Evolutionary conservation across 2,329 filamentous ascomycete genomes (phyloP).

Genomic region (Aspergillus pseudoterreus): DNA sequence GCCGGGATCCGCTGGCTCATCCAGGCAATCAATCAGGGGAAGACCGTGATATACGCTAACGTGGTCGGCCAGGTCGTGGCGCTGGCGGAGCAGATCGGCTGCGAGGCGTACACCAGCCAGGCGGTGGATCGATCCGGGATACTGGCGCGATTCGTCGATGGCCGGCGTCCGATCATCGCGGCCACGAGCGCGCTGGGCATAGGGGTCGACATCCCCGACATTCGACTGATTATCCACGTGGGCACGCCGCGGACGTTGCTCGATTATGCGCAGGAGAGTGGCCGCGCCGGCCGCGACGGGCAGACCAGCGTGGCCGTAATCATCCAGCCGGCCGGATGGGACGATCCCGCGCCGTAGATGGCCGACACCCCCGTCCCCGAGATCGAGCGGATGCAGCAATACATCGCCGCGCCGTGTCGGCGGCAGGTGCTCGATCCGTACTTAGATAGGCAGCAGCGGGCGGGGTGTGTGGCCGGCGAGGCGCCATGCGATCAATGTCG

Average conservation of each 20-base stretch:
- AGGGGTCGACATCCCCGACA: conserved; percentile 10
- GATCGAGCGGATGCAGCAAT: neutral
- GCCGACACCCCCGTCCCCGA: neutral
- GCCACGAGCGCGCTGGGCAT: conserved; percentile 8
- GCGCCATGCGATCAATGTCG: neutral
- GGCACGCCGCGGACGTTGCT: neutral
- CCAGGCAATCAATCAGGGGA: fast-evolving
- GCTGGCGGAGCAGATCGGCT: neutral
- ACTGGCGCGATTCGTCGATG: neutral
- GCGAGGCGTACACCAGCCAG: conserved; percentile 1
- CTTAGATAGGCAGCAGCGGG: neutral
- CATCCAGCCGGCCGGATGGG: conserved; percentile 2
- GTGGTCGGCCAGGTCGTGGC: neutral
- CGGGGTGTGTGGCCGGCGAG: neutral
- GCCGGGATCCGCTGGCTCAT: neutral
- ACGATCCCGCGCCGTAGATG: neutral
- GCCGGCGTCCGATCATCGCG: neutral
- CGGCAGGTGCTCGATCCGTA: neutral
- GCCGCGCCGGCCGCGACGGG: conserved; percentile 1
- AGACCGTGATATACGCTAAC: conserved; percentile 1
- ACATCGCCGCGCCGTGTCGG: neutral
- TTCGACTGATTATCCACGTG: conserved; percentile 8
- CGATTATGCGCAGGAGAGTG: conserved; percentile 9
- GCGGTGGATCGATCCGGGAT: neutral
- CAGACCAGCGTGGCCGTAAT: conserved; percentile 5